Evolutionary conservation across 306 rosid genomes (phyloP), one percentile per base, ranked within the genome.

Genomic region (Fragaria iinumae): DNA sequence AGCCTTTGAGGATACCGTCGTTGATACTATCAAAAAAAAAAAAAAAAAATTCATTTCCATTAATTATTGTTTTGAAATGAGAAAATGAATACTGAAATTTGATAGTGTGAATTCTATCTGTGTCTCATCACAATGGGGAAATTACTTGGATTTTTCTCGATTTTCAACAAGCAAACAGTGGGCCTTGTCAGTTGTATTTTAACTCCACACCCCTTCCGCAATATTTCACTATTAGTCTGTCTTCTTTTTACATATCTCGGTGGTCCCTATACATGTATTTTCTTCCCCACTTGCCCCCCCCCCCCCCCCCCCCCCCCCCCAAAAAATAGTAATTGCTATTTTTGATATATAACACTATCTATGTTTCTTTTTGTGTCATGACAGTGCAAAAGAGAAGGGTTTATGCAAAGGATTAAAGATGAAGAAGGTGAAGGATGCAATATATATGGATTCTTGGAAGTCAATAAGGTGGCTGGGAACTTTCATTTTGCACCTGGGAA

Each of bases 311-410:
- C 16, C 32, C 32, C 32, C 32, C 32, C 32, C 32, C 32, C 32
- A 2, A 2, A 32, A 32, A 32, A 32, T 32, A 32, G 36, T 62
- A 25, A 59, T 59, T 23, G 77, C 29, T 17, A 2, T 21, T 57
- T 73, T 10, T 17, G 16, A 43, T 57, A 1, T 29, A 11, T 10
- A 2, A 11, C 11, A 50, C 47, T 55, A 57, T 43, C 73, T 67
- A 64, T 74, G 71, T 74, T 62, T 82, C 32, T 69, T 12, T 27
- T 79, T 72, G 60, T 78, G 83, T 63, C 67, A 74, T 76, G 34
- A 29, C 85, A 92, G 98, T 96, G 99, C 90, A 93, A 96, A 88
- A 91, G 99, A 86, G 99, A 96, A 88, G 99, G 98, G 36, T 96
- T 96, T 84, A 83, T 96, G 70, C 94, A 96, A 81, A 89, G 87